Percentiles rank a stretch among this genome's conserved stretches.
Conservation (phyloP, 2,329 filamentous ascomycete species). For the Aspergillus chevalieri region DNA sequence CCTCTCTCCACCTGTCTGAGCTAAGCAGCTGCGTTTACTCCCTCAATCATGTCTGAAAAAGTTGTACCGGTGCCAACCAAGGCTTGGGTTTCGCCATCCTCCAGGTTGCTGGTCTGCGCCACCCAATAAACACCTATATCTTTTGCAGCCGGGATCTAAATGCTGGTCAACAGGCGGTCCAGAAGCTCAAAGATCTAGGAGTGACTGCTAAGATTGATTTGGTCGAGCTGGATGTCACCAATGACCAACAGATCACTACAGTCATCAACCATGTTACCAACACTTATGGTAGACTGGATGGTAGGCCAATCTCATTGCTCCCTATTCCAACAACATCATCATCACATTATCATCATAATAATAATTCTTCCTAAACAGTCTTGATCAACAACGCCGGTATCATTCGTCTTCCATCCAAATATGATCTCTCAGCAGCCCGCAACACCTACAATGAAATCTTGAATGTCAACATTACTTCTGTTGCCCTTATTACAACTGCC, state of each 20-base stretch:
- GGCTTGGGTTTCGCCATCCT: slow-evolving; percentile 31
- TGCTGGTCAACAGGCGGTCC: slow-evolving; percentile 21
- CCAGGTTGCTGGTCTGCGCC: slow-evolving; percentile 20
- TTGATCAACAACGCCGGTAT: slow-evolving; percentile 39
- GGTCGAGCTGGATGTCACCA: slow-evolving; percentile 22
- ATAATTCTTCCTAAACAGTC: slow-evolving; percentile 13
- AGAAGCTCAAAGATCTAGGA: slow-evolving; percentile 14
- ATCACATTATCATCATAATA: neutral
- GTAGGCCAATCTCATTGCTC: slow-evolving; percentile 6
- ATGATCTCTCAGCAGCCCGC: slow-evolving; percentile 23
- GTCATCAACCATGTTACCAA: slow-evolving; percentile 13
- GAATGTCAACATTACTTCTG: slow-evolving; percentile 41
- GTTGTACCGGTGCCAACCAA: slow-evolving; percentile 32
- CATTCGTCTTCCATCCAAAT: slow-evolving; percentile 16
- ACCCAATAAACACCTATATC: slow-evolving; percentile 21
- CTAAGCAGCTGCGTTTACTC: neutral
- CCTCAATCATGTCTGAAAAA: neutral
- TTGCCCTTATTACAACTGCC: slow-evolving; percentile 28
- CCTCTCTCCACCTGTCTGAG: neutral
- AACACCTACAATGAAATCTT: slow-evolving; percentile 27
- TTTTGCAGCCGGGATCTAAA: slow-evolving; percentile 20
- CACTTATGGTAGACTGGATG: slow-evolving; percentile 21
- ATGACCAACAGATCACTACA: slow-evolving; percentile 18
- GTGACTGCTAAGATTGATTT: slow-evolving; percentile 17
- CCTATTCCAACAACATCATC: neutral